phyloP scores from a whole-genome alignment of 2,329 filamentous ascomycete species.

The Neospermospora avenae region DNA sequence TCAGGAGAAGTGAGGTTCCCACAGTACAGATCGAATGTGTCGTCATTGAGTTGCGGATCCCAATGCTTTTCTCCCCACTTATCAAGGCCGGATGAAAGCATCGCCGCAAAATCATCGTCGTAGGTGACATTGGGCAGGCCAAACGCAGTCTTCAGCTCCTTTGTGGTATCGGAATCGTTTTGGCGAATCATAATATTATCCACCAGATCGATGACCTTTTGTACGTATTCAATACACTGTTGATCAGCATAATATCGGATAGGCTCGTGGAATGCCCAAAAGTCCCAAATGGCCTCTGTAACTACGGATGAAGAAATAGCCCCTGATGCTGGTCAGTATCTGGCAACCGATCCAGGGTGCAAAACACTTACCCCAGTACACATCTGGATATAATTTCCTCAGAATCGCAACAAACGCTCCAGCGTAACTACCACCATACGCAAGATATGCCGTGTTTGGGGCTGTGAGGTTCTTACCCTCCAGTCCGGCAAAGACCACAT shows the following conservation, averaged over 20 bases:
- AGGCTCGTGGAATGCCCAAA: conserved; percentile 63
- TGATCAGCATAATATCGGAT: conserved; percentile 53
- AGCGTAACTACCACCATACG: conserved; percentile 82
- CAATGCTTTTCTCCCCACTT: conserved; percentile 56
- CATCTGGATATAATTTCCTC: conserved; percentile 71
- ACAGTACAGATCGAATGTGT: conserved; percentile 51
- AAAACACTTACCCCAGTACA: conserved; percentile 60
- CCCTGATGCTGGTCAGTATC: conserved; percentile 29
- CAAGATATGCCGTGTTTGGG: conserved; percentile 65
- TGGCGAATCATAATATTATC: conserved; percentile 54
- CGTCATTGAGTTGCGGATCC: conserved; percentile 52
- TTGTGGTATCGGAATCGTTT: conserved; percentile 40
- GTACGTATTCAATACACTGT: conserved; percentile 62
- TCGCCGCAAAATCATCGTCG: conserved; percentile 49
- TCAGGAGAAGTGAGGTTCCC: conserved; percentile 48
- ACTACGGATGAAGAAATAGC: conserved; percentile 80
- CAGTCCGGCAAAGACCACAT: conserved; percentile 68
- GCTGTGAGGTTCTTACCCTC: conserved; percentile 66
- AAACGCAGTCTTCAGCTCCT: conserved; percentile 50
- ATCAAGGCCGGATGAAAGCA: conserved; percentile 43
- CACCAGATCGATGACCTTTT: conserved; percentile 56
- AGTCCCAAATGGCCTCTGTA: conserved; percentile 73
- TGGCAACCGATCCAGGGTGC: background rate
- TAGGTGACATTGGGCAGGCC: conserved; percentile 44
- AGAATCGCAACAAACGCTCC: conserved; percentile 76